These are phyloP conservation scores for Penicillium sclerotigenum DNA, from an alignment of 2,329 filamentous ascomycete species.

Conservation along the genomic window DNA sequence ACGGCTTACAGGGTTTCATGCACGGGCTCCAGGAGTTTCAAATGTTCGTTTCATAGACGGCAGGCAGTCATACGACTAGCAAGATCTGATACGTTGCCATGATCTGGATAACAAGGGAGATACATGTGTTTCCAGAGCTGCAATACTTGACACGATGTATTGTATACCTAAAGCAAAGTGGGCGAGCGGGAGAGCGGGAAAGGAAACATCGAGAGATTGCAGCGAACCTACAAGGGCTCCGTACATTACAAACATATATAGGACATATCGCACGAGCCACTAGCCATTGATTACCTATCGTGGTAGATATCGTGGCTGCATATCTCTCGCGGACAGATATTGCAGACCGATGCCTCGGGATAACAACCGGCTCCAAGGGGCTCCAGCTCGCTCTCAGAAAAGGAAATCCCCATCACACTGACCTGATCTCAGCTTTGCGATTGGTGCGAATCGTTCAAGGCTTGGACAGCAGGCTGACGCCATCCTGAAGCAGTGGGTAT, in stretches of 20 bases:
- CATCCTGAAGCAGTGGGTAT: neutral
- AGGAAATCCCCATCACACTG: neutral
- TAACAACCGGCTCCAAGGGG: neutral
- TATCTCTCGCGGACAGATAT: neutral
- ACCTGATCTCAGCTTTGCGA: neutral
- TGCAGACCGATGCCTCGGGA: neutral
- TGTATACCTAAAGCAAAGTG: neutral
- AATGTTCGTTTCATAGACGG: neutral
- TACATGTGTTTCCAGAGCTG: neutral
- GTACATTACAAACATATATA: too few relatives aligned
- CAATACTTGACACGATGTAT: neutral
- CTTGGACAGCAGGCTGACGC: neutral
- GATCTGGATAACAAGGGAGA: neutral
- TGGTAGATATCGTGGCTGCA: neutral
- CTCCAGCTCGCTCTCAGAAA: neutral
- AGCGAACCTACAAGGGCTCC: neutral
- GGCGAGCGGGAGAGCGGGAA: neutral
- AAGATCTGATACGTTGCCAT: neutral
- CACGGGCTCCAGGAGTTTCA: neutral
- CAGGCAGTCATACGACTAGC: neutral
- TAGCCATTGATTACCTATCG: neutral
- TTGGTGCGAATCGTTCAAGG: neutral
- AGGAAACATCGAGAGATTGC: neutral
- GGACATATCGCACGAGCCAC: neutral
- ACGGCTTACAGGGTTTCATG: neutral